Evolutionary conservation across 2,329 filamentous ascomycete species (phyloP).

Genomic region (Fonsecaea nubica): DNA sequence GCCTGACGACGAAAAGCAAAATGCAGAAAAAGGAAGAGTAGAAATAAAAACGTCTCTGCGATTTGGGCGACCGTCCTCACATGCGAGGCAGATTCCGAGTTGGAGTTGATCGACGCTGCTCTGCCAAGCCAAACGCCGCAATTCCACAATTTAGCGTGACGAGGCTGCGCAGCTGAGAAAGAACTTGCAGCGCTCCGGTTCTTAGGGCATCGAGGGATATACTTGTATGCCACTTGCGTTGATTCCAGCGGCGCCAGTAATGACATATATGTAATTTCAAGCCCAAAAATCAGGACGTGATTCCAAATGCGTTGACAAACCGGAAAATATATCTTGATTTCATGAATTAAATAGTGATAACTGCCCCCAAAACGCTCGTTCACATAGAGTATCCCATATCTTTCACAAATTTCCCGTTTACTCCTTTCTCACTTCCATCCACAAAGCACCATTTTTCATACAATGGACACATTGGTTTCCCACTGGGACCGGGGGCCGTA

Average conservation of each 20-base stretch:
- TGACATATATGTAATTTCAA: too few relatives aligned
- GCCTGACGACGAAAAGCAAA: neutral
- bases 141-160: neutral
- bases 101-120: neutral
- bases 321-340: too few relatives aligned
- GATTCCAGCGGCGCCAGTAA: too few relatives aligned
- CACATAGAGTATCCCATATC: neutral
- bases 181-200: too few relatives aligned
- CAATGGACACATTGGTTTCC: neutral
- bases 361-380: too few relatives aligned
- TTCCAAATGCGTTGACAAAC: too few relatives aligned
- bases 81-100: neutral
- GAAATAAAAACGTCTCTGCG: neutral
- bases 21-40: neutral
- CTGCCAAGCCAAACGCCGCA: constrained; percentile 2
- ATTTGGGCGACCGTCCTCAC: neutral
- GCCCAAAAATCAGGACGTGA: too few relatives aligned
- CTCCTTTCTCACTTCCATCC: neutral
- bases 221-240: too few relatives aligned
- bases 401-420: neutral
- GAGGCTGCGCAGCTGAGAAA: neutral
- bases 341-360: too few relatives aligned
- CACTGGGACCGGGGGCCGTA: neutral
- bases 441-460: neutral
- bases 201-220: too few relatives aligned